Conservation (phyloP, 169 alveolate species). For the Plasmodium ovale region DNA sequence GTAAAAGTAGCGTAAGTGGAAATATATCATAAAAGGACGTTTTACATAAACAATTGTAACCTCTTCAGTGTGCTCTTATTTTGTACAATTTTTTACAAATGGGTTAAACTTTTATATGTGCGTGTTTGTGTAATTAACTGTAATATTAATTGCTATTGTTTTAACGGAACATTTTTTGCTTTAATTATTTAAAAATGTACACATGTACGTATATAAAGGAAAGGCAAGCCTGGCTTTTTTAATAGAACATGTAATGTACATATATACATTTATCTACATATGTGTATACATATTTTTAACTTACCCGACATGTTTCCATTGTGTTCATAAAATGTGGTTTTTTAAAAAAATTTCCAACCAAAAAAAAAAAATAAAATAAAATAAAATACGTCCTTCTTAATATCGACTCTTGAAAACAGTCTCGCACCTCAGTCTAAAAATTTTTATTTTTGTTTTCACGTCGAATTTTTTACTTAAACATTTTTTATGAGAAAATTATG, state of each 20-base stretch:
- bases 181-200: neutral
- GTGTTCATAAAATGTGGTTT: neutral
- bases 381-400: too few species aligned
- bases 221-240: neutral
- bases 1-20: slow-evolving; percentile 6
- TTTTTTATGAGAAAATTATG: neutral
- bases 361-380: too few species aligned
- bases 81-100: neutral
- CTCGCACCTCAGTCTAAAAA: neutral
- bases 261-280: too few species aligned
- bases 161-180: too few species aligned
- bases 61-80: neutral
- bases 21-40: neutral
- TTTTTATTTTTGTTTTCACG: neutral
- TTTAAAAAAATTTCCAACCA: too few species aligned
- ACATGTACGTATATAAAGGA: neutral
- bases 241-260: neutral
- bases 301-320: neutral
- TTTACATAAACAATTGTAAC: neutral
- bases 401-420: neutral
- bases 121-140: neutral
- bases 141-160: too few species aligned
- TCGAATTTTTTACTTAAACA: neutral
- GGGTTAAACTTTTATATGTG: too few species aligned
- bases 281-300: neutral